Percentiles rank a stretch among this genome's conserved stretches.
Conservation (phyloP, 441 rosid species). For the Lepidium campestre region DNA sequence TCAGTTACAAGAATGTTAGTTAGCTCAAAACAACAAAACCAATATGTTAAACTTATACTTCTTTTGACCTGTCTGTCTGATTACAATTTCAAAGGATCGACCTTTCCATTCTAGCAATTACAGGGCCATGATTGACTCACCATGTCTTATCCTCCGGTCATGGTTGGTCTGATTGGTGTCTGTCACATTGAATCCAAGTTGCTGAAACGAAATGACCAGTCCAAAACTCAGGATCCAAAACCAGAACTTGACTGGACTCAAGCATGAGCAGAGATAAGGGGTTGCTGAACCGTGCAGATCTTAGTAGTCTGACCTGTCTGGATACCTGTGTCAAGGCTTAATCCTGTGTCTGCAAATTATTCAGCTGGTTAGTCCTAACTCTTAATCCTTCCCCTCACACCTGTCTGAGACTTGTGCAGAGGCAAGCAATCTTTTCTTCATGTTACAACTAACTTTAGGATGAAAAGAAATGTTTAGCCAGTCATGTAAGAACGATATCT, state of each 20-base stretch:
- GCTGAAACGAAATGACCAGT: neutral
- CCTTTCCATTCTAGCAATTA: neutral
- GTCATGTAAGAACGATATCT: neutral
- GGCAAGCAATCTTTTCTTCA: neutral
- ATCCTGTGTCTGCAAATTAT: neutral
- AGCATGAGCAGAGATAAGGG: neutral
- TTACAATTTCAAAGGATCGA: neutral
- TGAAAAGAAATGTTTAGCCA: neutral
- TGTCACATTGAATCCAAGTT: neutral
- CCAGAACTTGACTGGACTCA: neutral
- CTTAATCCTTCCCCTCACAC: neutral
- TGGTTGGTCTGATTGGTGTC: neutral
- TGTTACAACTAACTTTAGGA: neutral
- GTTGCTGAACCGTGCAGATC: neutral
- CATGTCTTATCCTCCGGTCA: neutral
- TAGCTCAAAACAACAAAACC: neutral
- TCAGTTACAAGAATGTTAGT: neutral
- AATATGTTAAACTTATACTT: neutral
- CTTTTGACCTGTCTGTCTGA: neutral
- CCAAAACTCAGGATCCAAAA: neutral
- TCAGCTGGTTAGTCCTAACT: neutral
- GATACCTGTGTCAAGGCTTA: neutral
- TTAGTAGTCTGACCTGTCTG: neutral
- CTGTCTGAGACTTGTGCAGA: slow-evolving; percentile 1
- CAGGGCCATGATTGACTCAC: neutral